These are phyloP conservation scores for Melampsora americana DNA, from an alignment of 1,284 basidiomycete species.

Conservation along the genomic window DNA sequence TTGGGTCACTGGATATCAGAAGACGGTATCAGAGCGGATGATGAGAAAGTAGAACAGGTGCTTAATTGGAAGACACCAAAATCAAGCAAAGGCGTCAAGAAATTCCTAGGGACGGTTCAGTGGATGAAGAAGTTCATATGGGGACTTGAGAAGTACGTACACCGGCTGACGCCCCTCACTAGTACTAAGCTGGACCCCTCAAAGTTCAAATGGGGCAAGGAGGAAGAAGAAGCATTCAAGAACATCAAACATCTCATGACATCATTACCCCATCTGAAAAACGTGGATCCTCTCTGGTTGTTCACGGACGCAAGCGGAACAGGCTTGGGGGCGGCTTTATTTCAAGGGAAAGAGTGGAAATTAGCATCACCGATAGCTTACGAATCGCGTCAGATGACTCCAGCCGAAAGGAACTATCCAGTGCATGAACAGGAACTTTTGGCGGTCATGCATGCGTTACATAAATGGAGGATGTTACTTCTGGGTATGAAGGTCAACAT, in stretches of 20 bases:
- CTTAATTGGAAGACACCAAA: background rate
- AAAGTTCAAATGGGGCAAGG: slow-evolving; percentile 13
- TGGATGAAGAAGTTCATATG: slow-evolving; percentile 6
- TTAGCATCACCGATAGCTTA: slow-evolving; percentile 42
- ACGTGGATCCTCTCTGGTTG: slow-evolving; percentile 48
- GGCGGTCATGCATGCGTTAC: slow-evolving; percentile 45
- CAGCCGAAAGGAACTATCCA: slow-evolving; percentile 45
- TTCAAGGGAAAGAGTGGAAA: slow-evolving; percentile 39
- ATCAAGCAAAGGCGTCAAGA: background rate
- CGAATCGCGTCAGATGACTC: slow-evolving; percentile 40
- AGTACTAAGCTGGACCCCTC: background rate
- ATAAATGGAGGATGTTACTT: slow-evolving; percentile 44
- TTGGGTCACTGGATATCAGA: slow-evolving; percentile 7
- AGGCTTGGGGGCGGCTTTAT: slow-evolving; percentile 26
- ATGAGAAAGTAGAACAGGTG: background rate
- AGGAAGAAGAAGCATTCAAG: slow-evolving; percentile 49
- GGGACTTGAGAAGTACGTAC: background rate
- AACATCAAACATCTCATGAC: slow-evolving; percentile 54
- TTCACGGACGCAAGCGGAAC: slow-evolving; percentile 42
- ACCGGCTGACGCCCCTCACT: background rate
- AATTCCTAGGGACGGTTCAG: slow-evolving; percentile 13
- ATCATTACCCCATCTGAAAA: slow-evolving; percentile 52
- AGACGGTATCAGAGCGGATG: background rate
- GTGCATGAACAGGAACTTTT: slow-evolving; percentile 46
- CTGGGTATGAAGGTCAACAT: slow-evolving; percentile 53